These are phyloP conservation scores for Alternaria infectoria DNA, from an alignment of 2,329 filamentous ascomycete genomes.

Conservation along the genomic window DNA sequence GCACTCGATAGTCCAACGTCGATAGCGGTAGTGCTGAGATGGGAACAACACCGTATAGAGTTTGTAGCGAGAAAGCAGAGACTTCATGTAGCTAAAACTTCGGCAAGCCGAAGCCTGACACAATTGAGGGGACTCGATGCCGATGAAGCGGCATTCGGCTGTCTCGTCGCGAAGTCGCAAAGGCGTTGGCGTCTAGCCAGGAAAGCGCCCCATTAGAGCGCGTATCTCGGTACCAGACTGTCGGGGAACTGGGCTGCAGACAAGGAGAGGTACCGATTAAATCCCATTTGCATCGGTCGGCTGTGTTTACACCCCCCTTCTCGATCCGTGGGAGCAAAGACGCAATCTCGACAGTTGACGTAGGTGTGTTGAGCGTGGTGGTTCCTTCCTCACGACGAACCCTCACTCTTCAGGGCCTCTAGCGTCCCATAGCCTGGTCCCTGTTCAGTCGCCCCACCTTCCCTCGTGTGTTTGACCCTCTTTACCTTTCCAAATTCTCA, in stretches of 20 bases:
- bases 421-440: slow-evolving; percentile 2
- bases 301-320: slow-evolving; percentile 6
- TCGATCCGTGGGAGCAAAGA: slow-evolving; percentile 2
- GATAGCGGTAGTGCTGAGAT: slow-evolving; percentile 5
- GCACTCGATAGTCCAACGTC: slow-evolving; percentile 22
- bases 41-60: background rate
- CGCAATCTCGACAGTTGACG: slow-evolving; percentile 1
- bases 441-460: background rate
- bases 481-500: background rate
- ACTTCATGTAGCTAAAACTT: background rate
- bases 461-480: background rate
- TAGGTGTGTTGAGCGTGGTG: slow-evolving; percentile 4
- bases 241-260: slow-evolving; percentile 33
- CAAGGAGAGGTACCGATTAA: slow-evolving; percentile 27
- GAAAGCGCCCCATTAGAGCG: slow-evolving; percentile 31
- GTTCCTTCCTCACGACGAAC: background rate
- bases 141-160: slow-evolving; percentile 8
- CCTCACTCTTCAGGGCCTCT: background rate
- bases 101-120: slow-evolving; percentile 7
- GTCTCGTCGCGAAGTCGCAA: slow-evolving; percentile 7
- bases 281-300: slow-evolving; percentile 4
- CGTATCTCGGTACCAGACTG: slow-evolving; percentile 42
- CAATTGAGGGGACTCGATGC: background rate
- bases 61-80: background rate
- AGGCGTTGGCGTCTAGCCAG: slow-evolving; percentile 21